These are phyloP conservation scores for Colletotrichum sojae DNA, from an alignment of 2,329 filamentous ascomycete species.

Conservation along the genomic window DNA sequence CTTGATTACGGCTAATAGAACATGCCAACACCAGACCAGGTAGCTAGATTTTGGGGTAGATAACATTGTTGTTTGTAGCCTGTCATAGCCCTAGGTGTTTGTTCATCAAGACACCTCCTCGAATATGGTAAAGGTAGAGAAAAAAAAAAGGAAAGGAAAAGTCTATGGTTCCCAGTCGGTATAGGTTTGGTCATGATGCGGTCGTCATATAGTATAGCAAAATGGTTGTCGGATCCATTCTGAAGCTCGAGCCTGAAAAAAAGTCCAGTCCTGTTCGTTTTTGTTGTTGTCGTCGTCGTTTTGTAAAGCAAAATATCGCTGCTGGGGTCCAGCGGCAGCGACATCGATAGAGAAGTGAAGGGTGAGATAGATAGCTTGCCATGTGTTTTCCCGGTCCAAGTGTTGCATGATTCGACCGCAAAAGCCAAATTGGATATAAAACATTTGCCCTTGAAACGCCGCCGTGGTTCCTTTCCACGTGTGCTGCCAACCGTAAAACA, in stretches of 20 bases:
- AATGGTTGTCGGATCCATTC: neutral
- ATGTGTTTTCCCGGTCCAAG: neutral
- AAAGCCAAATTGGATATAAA: neutral
- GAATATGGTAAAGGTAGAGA: neutral
- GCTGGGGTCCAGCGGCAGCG: slow-evolving; percentile 31
- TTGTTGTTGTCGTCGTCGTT: neutral
- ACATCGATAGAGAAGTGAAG: neutral
- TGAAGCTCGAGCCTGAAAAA: slow-evolving; percentile 13
- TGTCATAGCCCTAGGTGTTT: neutral
- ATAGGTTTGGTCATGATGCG: slow-evolving; percentile 34
- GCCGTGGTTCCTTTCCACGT: neutral
- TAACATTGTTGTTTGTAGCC: neutral
- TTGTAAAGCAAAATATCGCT: slow-evolving; percentile 13
- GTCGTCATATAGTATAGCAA: slow-evolving; percentile 13
- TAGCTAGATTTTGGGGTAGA: neutral
- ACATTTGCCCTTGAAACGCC: slow-evolving; percentile 26
- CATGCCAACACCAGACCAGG: slow-evolving; percentile 5
- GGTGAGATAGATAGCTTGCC: neutral
- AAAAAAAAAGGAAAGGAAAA: neutral
- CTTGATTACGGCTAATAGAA: neutral
- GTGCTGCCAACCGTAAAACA: neutral
- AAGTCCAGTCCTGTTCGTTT: slow-evolving; percentile 20
- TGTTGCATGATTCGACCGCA: neutral
- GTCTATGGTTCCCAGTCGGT: slow-evolving; percentile 30
- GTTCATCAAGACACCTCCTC: neutral